Conservation (phyloP, 495 filamentous ascomycete species). For the Sphaerosporella brunnea region DNA sequence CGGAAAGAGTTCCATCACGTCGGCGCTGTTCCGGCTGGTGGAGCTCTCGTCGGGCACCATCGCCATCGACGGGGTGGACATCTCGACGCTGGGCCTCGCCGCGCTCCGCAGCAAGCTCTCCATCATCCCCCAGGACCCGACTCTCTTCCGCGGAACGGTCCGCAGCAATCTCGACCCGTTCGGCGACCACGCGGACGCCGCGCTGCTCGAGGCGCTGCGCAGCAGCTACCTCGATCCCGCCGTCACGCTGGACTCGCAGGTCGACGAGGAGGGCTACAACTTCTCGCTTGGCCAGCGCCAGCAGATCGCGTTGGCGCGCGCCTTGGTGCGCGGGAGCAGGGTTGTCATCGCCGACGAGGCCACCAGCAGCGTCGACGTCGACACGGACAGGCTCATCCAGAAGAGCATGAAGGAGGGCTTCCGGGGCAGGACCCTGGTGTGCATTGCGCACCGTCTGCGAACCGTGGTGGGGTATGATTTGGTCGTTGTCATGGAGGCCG, state of each 20-base stretch:
- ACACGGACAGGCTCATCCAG: constrained; percentile 93
- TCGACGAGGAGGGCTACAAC: constrained; percentile 91
- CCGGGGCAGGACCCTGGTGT: constrained; percentile 72
- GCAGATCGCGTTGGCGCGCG: constrained; percentile 83
- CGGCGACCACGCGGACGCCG: constrained; percentile 66
- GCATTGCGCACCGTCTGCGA: constrained; percentile 83
- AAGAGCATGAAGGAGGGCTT: constrained; percentile 74
- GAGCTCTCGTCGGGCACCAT: constrained; percentile 73
- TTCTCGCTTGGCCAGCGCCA: constrained; percentile 94
- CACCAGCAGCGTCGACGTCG: constrained; percentile 82
- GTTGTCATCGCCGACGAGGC: constrained; percentile 97
- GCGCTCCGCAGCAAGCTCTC: constrained; percentile 76
- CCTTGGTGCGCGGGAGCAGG: constrained; percentile 64
- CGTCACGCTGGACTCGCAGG: constrained; percentile 63
- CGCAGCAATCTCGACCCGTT: constrained; percentile 87
- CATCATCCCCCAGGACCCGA: constrained; percentile 94
- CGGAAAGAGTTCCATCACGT: constrained; percentile 90
- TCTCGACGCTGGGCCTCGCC: constrained; percentile 63
- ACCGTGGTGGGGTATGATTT: constrained; percentile 91
- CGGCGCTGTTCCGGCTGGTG: constrained; percentile 73
- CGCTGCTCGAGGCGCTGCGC: constrained; percentile 72
- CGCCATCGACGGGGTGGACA: constrained; percentile 79
- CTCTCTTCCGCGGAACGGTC: constrained; percentile 81
- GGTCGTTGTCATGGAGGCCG: constrained; percentile 88
- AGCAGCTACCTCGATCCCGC: constrained; percentile 49